Conservation (phyloP, 2,329 filamentous ascomycete genomes). For the Ceratocystis eucalypticola region DNA sequence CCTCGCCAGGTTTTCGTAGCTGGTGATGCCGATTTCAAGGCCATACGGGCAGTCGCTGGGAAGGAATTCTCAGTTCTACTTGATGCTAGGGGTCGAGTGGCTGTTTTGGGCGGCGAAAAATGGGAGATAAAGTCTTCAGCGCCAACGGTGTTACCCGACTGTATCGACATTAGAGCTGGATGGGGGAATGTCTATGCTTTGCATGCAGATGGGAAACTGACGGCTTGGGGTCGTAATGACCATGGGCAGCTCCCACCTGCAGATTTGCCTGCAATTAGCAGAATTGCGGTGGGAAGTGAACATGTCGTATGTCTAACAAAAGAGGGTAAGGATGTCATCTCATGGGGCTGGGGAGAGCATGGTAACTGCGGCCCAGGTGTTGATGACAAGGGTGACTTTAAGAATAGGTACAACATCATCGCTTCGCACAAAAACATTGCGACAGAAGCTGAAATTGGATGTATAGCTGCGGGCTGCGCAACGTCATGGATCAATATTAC, state of each 20-base stretch:
- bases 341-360: constrained; percentile 97
- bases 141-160: constrained; percentile 40
- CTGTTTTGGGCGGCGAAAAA: constrained; percentile 62
- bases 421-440: constrained; percentile 43
- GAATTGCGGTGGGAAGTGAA: constrained; percentile 76
- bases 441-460: constrained; percentile 38
- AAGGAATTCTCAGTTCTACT: constrained; percentile 62
- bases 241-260: constrained; percentile 64
- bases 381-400: constrained; percentile 47
- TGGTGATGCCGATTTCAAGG: constrained; percentile 41
- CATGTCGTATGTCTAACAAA: constrained; percentile 62
- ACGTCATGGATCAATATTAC: constrained; percentile 63
- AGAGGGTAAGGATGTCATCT: constrained; percentile 50
- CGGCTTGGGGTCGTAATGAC: constrained; percentile 73
- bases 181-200: constrained; percentile 75
- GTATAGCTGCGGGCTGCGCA: constrained; percentile 73
- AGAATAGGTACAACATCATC: constrained; percentile 55
- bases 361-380: constrained; percentile 76
- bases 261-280: constrained; percentile 42
- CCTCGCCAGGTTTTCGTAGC: constrained; percentile 46
- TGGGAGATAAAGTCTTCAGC: constrained; percentile 49
- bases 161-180: constrained; percentile 58
- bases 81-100: constrained; percentile 39
- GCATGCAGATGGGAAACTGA: constrained; percentile 42
- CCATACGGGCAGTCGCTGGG: constrained; percentile 57